These are phyloP conservation scores for Detonula confervacea DNA, from an alignment of 352 stramenopile genomes.

Conservation along the genomic window DNA sequence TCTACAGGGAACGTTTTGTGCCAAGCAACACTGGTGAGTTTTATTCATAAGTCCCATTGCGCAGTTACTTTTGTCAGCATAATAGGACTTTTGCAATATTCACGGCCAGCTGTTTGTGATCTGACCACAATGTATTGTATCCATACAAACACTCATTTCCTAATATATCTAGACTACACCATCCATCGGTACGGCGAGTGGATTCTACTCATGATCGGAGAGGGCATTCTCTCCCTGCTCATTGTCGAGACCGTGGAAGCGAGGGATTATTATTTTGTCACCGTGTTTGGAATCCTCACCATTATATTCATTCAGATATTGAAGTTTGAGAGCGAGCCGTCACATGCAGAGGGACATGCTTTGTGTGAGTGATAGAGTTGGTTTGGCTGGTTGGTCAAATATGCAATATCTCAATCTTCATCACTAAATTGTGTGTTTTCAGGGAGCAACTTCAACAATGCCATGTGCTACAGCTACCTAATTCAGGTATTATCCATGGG, in stretches of 20 bases:
- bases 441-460: slow-evolving; percentile 9
- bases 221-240: slow-evolving; percentile 46
- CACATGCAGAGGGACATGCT: slow-evolving; percentile 5
- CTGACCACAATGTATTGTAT: background rate
- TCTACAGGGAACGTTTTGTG: slow-evolving; percentile 25
- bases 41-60: too few relatives aligned
- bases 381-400: too few relatives aligned
- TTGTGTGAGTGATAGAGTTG: background rate
- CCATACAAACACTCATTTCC: background rate
- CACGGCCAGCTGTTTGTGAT: background rate
- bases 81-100: background rate
- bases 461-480: slow-evolving; percentile 29
- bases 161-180: slow-evolving; percentile 17
- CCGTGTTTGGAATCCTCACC: slow-evolving; percentile 29
- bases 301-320: slow-evolving; percentile 50
- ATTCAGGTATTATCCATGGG: slow-evolving; percentile 43
- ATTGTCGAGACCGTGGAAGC: slow-evolving; percentile 52
- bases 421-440: background rate
- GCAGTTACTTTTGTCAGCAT: too few relatives aligned
- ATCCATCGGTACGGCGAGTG: slow-evolving; percentile 55
- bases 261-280: slow-evolving; percentile 34
- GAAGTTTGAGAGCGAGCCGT: slow-evolving; percentile 43
- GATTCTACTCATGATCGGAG: slow-evolving; percentile 54
- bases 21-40: slow-evolving; percentile 25
- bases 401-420: background rate